Conservation (phyloP, 352 stramenopile species). For the Phytophthora pluvialis region DNA sequence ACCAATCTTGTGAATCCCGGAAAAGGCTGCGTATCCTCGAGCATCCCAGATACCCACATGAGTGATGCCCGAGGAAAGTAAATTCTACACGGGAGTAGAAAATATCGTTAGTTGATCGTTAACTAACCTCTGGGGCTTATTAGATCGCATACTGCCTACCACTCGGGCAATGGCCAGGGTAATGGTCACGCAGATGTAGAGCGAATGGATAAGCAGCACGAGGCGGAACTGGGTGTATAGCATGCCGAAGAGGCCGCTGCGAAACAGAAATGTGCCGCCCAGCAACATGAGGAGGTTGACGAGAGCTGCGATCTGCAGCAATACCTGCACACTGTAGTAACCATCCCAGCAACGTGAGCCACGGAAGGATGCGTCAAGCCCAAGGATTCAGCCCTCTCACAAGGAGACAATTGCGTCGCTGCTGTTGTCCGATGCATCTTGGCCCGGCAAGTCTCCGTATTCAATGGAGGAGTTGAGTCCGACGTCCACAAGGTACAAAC, state of each 20-base stretch:
- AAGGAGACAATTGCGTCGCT: slow-evolving; percentile 62
- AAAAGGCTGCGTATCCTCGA: slow-evolving; percentile 48
- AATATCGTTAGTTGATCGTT: not conserved
- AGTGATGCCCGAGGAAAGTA: slow-evolving; percentile 34
- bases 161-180: slow-evolving; percentile 44
- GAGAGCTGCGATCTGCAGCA: slow-evolving; percentile 66
- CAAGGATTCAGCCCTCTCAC: slow-evolving; percentile 26
- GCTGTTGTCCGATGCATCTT: slow-evolving; percentile 32
- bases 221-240: slow-evolving; percentile 62
- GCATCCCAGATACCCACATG: slow-evolving; percentile 55
- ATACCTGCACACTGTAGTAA: slow-evolving; percentile 54
- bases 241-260: slow-evolving; percentile 67
- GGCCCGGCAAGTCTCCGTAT: slow-evolving; percentile 56
- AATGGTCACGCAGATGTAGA: slow-evolving; percentile 64
- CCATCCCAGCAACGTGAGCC: not conserved
- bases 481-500: slow-evolving; percentile 62
- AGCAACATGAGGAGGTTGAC: slow-evolving; percentile 67
- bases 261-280: slow-evolving; percentile 74
- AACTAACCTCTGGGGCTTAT: not conserved
- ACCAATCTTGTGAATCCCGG: slow-evolving; percentile 66
- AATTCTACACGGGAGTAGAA: slow-evolving; percentile 32
- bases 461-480: slow-evolving; percentile 67
- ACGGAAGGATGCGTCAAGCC: not conserved
- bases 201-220: slow-evolving; percentile 49
- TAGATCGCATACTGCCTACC: slow-evolving; percentile 27